These are phyloP conservation scores for Botrytis elliptica DNA, from an alignment of 2,329 filamentous ascomycete genomes.

Conservation along the genomic window DNA sequence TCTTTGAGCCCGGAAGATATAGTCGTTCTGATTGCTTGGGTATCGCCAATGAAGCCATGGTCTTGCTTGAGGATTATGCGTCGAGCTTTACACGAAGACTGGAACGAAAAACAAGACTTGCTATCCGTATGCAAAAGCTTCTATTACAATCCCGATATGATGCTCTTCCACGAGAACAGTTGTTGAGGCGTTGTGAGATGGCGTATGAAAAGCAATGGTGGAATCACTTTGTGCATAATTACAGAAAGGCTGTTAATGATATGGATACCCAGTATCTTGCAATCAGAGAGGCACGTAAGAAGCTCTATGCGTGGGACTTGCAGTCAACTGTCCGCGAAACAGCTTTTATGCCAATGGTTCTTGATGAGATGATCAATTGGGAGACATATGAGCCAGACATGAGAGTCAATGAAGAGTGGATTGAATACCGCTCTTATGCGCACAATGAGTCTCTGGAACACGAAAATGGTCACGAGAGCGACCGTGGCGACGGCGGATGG, in stretches of 20 bases:
- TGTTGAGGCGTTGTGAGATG: not conserved
- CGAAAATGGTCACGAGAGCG: not conserved
- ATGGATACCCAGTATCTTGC: not conserved
- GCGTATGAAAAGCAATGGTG: not conserved
- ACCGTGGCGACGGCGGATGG: not conserved
- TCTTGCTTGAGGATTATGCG: not conserved
- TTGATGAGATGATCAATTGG: not conserved
- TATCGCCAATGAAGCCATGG: not conserved
- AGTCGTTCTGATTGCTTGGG: fast-evolving
- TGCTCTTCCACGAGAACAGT: not conserved
- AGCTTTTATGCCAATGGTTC: not conserved
- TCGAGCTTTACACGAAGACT: not conserved
- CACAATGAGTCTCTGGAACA: too few species aligned
- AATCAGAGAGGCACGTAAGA: not conserved
- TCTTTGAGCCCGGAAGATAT: not conserved
- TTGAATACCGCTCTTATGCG: not conserved
- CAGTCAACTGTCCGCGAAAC: not conserved
- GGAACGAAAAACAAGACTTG: not conserved
- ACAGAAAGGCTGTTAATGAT: not conserved
- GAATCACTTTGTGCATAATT: not conserved
- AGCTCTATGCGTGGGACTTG: not conserved
- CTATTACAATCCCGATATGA: not conserved
- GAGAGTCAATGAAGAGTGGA: not conserved
- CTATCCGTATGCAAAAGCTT: not conserved
- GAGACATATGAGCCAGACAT: not conserved